These are phyloP conservation scores for Hymenotorrendiella dingleyae DNA, from an alignment of 2,329 filamentous ascomycete species.

Conservation along the genomic window DNA sequence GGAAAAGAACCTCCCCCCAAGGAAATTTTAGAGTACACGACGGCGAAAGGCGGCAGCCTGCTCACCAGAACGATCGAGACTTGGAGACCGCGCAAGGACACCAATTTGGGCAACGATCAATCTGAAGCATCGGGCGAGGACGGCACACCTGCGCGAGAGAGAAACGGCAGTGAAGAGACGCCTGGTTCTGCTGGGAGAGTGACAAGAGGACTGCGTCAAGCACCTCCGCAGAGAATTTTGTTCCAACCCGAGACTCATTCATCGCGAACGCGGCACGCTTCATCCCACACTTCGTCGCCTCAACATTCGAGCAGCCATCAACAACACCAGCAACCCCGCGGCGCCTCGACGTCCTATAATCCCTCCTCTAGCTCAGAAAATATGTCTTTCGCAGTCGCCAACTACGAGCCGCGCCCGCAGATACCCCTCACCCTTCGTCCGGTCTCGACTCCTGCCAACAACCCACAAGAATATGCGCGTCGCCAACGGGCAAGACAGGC, in stretches of 20 bases:
- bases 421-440: slow-evolving; percentile 63
- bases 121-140: slow-evolving; percentile 56
- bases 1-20: slow-evolving; percentile 77
- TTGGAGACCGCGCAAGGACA: slow-evolving; percentile 45
- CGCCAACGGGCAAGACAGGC: slow-evolving; percentile 42
- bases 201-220: slow-evolving; percentile 66
- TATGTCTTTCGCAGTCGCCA: slow-evolving; percentile 55
- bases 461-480: slow-evolving; percentile 60
- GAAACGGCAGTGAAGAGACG: slow-evolving; percentile 42
- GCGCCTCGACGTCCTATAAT: slow-evolving; percentile 40
- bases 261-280: slow-evolving; percentile 56
- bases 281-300: slow-evolving; percentile 29
- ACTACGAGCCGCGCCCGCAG: slow-evolving; percentile 62
- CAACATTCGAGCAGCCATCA: slow-evolving; percentile 22
- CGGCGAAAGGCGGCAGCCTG: slow-evolving; percentile 77
- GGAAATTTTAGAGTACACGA: slow-evolving; percentile 72
- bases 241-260: slow-evolving; percentile 75
- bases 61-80: slow-evolving; percentile 74
- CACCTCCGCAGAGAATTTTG: slow-evolving; percentile 76
- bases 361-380: slow-evolving; percentile 50
- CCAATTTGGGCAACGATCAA: slow-evolving; percentile 46
- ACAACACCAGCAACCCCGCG: slow-evolving; percentile 26
- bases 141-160: slow-evolving; percentile 50
- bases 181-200: slow-evolving; percentile 49
- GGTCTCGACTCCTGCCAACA: slow-evolving; percentile 69